Evolutionary conservation across 768 basidiomycete genomes (phyloP), one percentile per base, ranked within the genome.

Genomic region (Hysterangium stoloniferum): DNA sequence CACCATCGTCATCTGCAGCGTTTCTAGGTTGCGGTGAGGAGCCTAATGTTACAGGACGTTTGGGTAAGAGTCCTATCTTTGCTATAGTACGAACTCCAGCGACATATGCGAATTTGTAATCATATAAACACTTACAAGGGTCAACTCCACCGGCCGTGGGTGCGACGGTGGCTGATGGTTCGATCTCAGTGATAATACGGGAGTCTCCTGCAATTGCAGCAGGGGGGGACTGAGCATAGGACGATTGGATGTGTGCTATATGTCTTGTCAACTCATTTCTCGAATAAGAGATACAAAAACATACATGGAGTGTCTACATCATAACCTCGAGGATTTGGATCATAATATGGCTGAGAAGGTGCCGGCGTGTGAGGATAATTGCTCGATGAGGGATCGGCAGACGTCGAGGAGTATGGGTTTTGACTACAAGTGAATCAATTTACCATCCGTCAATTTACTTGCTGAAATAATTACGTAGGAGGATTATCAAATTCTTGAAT

Each of bases 401-500:
- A 6, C 8, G 5, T 19, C 6, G 44, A 45, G 2, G 44, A 31
- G 11, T 45, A n/a, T n/a, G n/a, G 44, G 4, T 15, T 15, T 33
- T 45, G 44, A 13, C 44, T 45, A 19, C 29, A 29, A 19, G 5
- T 13, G 28, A 13, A 33, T 45, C 7, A 45, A 13, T 6, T n/a
- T n/a, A n/a, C n/a, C n/a, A n/a, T n/a, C n/a, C n/a, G n/a, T n/a
- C n/a, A n/a, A n/a, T n/a, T n/a, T n/a, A n/a, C n/a, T n/a, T n/a
- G n/a, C n/a, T n/a, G 29, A 9, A 28, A 45, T 22, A n/a, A n/a
- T 2, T 32, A 45, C 44, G 31, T 35, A 28, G 54, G 64, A 13
- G 69, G 68, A 58, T 80, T 78, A 33, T 90, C 87, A 54, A 79
- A 80, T 58, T 90, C 89, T 59, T 85, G 82, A 52, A 90, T 79